Evolutionary conservation across 441 rosid genomes (phyloP), one percentile per base, ranked within the genome.

Genomic region (Pelargonium australe): DNA sequence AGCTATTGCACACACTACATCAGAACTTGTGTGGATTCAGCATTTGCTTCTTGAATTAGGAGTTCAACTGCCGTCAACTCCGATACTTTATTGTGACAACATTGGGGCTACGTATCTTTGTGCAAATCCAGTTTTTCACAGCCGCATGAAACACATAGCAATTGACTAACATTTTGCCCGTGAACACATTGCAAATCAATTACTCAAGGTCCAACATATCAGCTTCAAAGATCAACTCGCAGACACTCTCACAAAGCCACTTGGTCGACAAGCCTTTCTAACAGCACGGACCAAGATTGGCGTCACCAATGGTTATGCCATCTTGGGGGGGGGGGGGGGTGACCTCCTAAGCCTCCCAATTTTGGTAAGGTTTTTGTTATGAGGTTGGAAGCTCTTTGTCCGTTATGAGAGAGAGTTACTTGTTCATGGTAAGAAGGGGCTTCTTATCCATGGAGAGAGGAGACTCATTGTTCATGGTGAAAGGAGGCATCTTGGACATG

Each of bases 121-220:
- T 28, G 16, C 63, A 0, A 68, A 68, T 28, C 63, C 60, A 7
- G 61, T 68, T 0, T 68, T 51, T 13, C 63, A 68, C 13, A 11
- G 63, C 0, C 44, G 63, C 6, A 68, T 57, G 45, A 55, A 68
- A 40, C 64, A 68, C 23, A 16, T 55, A 12, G 70, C 40, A 11
- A 53, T 68, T 13, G 70, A 53, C 9, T 68, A 49, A 6, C 63
- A 68, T 14, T 68, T 68, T 13, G 23, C 53, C 1, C 43, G 47
- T 0, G 63, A 68, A 5, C 61, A 34, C 1, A 10, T 68, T 4
- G 23, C 23, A 16, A 53, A 11, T 12, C 1, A 3, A 2, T 7
- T 2, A 11, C 41, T 67, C 2, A 1, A 4, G 11, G 40, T 67
- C 2, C 10, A 14, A 0, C 34, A 45, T 17, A 28, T 47, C 11